Percentiles rank a stretch among this genome's conserved stretches.
These are phyloP conservation scores for Verticillium longisporum DNA, from an alignment of 2,329 filamentous ascomycete species.

Conservation along the genomic window DNA sequence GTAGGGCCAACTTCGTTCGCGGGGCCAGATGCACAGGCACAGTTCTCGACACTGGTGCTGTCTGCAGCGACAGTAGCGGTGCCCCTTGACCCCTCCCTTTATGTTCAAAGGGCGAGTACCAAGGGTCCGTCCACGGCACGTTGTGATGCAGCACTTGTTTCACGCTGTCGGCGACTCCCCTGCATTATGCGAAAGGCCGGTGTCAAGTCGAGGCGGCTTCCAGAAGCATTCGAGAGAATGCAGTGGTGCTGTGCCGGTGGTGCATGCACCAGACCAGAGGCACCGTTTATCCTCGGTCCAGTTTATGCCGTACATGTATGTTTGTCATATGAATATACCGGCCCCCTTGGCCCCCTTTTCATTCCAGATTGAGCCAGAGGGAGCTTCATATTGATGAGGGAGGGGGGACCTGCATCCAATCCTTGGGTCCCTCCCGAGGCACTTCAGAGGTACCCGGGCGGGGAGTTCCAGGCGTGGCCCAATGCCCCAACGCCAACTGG, in stretches of 20 bases:
- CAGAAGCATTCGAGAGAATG: not conserved
- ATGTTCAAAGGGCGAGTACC: not conserved
- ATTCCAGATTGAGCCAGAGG: slow-evolving; percentile 1
- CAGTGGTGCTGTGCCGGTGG: not conserved
- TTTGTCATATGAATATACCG: not conserved
- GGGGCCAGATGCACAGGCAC: not conserved
- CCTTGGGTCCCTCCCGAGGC: too few relatives aligned
- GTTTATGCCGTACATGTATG: not conserved
- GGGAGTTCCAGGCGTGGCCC: not conserved
- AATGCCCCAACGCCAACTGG: too few relatives aligned
- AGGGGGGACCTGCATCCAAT: not conserved
- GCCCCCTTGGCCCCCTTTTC: not conserved
- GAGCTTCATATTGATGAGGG: slow-evolving; percentile 2
- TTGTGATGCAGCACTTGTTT: slow-evolving; percentile 1
- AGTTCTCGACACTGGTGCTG: not conserved
- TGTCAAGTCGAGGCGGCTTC: not conserved
- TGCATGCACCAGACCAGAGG: not conserved
- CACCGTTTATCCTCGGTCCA: not conserved
- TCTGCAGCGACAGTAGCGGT: not conserved
- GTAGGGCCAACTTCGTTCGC: not conserved
- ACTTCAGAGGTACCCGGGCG: too few relatives aligned
- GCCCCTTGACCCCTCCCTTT: not conserved
- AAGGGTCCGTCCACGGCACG: not conserved
- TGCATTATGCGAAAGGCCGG: not conserved
- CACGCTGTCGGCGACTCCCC: not conserved